phyloP scores from a whole-genome alignment of 2,329 filamentous ascomycete species.

The Nothopassalora personata region DNA sequence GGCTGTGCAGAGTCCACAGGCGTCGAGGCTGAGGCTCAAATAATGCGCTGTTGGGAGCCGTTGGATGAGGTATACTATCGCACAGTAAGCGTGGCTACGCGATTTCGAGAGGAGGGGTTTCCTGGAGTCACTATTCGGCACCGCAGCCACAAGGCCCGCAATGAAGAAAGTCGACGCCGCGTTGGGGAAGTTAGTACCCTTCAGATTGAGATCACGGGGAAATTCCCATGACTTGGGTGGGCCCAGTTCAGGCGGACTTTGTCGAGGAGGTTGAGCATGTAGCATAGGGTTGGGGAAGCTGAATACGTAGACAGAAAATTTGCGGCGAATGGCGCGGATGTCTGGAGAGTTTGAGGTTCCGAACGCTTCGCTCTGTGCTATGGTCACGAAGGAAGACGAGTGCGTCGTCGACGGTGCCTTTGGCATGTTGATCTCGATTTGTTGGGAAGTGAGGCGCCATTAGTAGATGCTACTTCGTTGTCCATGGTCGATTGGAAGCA shows the following conservation, averaged over 20 bases:
- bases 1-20: constrained; percentile 57
- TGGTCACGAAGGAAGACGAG: background rate
- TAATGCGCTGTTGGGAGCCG: constrained; percentile 56
- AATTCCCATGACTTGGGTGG: constrained; percentile 61
- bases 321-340: background rate
- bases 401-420: background rate
- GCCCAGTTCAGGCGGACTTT: constrained; percentile 37
- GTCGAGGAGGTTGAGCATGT: background rate
- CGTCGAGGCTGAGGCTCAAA: constrained; percentile 55
- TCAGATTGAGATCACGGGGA: constrained; percentile 50
- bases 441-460: too few species aligned
- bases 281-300: background rate
- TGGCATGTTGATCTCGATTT: background rate
- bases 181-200: constrained; percentile 58
- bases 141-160: constrained; percentile 54
- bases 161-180: constrained; percentile 60
- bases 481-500: too few species aligned
- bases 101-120: background rate
- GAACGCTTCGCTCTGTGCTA: background rate
- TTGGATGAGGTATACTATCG: constrained; percentile 49
- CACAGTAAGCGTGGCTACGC: background rate
- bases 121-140: constrained; percentile 47
- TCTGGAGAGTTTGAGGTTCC: background rate
- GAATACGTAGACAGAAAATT: background rate
- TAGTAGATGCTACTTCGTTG: too few species aligned